These are phyloP conservation scores for Pseudocercospora crystallina DNA, from an alignment of 2,329 filamentous ascomycete genomes.

Conservation along the genomic window DNA sequence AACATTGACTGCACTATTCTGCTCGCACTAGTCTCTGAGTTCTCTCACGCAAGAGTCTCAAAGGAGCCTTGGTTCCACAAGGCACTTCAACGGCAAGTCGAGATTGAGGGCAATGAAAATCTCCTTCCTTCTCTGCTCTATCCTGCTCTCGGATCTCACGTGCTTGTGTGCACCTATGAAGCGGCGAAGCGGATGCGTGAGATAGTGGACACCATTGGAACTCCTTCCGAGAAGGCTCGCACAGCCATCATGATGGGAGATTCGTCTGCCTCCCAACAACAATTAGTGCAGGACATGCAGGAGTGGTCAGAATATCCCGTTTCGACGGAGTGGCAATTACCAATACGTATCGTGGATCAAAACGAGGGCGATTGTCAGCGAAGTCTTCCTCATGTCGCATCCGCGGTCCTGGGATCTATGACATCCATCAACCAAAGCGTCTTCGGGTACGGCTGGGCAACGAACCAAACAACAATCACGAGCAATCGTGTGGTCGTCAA, in stretches of 20 bases:
- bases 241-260: slow-evolving; percentile 59
- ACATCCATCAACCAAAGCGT: slow-evolving; percentile 68
- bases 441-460: slow-evolving; percentile 70
- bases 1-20: slow-evolving; percentile 70
- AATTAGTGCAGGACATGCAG: slow-evolving; percentile 34
- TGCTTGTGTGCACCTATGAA: slow-evolving; percentile 65
- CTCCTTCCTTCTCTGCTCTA: slow-evolving; percentile 62
- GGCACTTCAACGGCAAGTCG: slow-evolving; percentile 64
- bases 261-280: slow-evolving; percentile 31
- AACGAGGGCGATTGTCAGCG: slow-evolving; percentile 38
- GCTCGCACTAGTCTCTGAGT: slow-evolving; percentile 70
- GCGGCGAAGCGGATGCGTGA: slow-evolving; percentile 66
- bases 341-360: slow-evolving; percentile 57
- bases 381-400: slow-evolving; percentile 48
- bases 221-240: slow-evolving; percentile 59
- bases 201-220: slow-evolving; percentile 65
- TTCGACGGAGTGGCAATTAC: slow-evolving; percentile 58
- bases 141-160: slow-evolving; percentile 56
- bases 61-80: slow-evolving; percentile 57
- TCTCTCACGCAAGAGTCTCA: slow-evolving; percentile 58
- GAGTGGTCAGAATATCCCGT: slow-evolving; percentile 56
- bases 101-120: slow-evolving; percentile 61
- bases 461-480: slow-evolving; percentile 64
- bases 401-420: slow-evolving; percentile 48
- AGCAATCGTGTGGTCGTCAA: slow-evolving; percentile 68